These are phyloP conservation scores for Acanthochlamys bracteata DNA, from an alignment of 106 monocot genomes.

Conservation along the genomic window DNA sequence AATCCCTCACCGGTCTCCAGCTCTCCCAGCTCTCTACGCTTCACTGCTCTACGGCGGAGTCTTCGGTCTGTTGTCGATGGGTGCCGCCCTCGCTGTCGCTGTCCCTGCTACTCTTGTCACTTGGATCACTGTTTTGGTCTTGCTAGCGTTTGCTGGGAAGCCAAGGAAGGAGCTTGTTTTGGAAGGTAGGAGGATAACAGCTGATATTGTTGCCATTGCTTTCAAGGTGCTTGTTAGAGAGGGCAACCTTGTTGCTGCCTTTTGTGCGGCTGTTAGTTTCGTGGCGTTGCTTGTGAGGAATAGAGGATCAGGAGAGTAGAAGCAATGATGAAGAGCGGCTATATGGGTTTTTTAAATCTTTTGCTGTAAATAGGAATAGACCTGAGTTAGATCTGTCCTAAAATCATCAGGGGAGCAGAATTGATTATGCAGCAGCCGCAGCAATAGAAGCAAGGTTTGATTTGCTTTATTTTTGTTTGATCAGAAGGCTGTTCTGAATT, in stretches of 20 bases:
- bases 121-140: conserved; percentile 74
- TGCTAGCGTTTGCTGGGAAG: conserved; percentile 66
- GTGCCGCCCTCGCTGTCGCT: conserved; percentile 57
- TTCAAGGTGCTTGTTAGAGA: conserved; percentile 8
- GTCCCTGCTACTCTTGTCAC: conserved; percentile 66
- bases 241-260: conserved; percentile 13
- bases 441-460: no score
- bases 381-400: neutral
- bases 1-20: neutral
- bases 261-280: conserved; percentile 15
- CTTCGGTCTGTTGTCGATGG: conserved; percentile 68
- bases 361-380: neutral
- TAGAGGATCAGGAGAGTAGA: neutral
- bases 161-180: conserved; percentile 3
- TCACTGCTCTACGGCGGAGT: conserved; percentile 60
- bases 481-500: no score
- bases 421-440: no score
- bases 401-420: neutral
- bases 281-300: neutral
- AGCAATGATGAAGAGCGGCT: neutral
- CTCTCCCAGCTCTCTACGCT: conserved; percentile 39
- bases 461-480: no score
- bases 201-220: conserved; percentile 6
- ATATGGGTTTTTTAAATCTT: neutral
- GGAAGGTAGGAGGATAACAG: conserved; percentile 14